Base-by-base conservation (phyloP, 2,329 filamentous ascomycete genomes). In the Claviceps purpurea region DNA sequence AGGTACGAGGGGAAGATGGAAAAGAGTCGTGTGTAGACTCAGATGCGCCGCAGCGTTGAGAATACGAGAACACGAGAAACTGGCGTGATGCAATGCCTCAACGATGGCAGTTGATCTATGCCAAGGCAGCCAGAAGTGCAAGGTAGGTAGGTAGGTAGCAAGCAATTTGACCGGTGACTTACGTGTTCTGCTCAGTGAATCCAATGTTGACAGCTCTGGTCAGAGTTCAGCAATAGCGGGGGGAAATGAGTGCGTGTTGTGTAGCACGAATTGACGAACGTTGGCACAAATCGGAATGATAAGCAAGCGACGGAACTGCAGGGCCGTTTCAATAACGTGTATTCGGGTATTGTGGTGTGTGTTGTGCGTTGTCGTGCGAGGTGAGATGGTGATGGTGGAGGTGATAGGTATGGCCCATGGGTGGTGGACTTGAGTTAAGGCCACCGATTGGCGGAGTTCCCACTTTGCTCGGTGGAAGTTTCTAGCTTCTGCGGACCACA, bases 391-490 rank as follows among this genome's bases (percentile, higher is more conserved):
- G 24, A n/a, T 26, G 45, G n/a, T 2, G 45, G 20, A 8, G 45
- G 4, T 14, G 30, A 38, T 20, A 30, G 30, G n/a, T 14, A 4
- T 39, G n/a, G n/a, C n/a, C n/a, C n/a, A n/a, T n/a, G 43, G 52
- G 49, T 51, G 49, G 49, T 50, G 52, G 26, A 43, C 24, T 20
- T n/a, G 13, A 44, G 22, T 22, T 22, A 24, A 20, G 42, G 5
- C 24, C 42, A 24, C 16, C 24, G 42, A 44, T 44, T 44, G 42
- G 42, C 24, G 42, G 20, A 22, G 41, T 43, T 24, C 10, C 30
- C 20, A 44, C 42, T 22, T 24, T 18, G 13, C 11, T n/a, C 44
- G 53, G 52, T 59, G 56, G 58, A 59, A 59, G 55, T 55, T 56
- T 56, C 56, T 60, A 59, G 57, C 54, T 56, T 13, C 22, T 18